These are phyloP conservation scores for Rhamnella rubrinervis DNA, from an alignment of 331 rosid species.

Conservation along the genomic window DNA sequence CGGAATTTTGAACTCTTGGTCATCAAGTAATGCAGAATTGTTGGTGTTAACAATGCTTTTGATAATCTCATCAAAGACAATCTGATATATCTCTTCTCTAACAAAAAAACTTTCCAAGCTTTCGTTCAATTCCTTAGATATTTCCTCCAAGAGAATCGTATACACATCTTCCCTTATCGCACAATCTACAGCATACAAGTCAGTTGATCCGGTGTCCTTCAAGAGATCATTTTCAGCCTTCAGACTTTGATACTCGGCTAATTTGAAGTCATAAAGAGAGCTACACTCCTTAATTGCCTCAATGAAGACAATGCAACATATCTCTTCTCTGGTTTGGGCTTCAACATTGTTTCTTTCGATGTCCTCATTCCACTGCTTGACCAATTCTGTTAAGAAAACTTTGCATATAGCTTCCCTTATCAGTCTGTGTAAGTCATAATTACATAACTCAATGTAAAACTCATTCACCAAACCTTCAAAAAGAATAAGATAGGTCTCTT, in stretches of 20 bases:
- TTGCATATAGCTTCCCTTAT: conserved; percentile 33
- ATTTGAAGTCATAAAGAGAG: conserved; percentile 18
- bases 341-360: conserved; percentile 36
- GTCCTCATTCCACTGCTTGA: conserved; percentile 43
- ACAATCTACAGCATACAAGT: conserved; percentile 20
- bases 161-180: conserved; percentile 38
- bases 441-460: conserved; percentile 8
- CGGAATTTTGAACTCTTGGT: conserved; percentile 4
- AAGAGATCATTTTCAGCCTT: conserved; percentile 6
- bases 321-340: conserved; percentile 45
- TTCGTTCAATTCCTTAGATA: conserved; percentile 37
- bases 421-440: conserved; percentile 39
- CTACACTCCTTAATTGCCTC: conserved; percentile 35
- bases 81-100: conserved; percentile 34
- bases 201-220: neutral
- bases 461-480: conserved; percentile 29
- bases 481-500: conserved; percentile 26
- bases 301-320: conserved; percentile 27
- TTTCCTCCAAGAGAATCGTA: conserved; percentile 31
- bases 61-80: conserved; percentile 40
- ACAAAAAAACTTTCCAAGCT: conserved; percentile 26
- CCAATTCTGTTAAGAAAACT: conserved; percentile 30
- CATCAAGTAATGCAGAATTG: conserved; percentile 14
- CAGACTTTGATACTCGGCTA: conserved; percentile 6
- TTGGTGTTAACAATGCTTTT: conserved; percentile 18